A percentile compares a stretch with the other conserved stretches of the same genome.
Evolutionary conservation across 495 filamentous ascomycete genomes (phyloP).

Genomic region (Talaromyces thailandensis): DNA sequence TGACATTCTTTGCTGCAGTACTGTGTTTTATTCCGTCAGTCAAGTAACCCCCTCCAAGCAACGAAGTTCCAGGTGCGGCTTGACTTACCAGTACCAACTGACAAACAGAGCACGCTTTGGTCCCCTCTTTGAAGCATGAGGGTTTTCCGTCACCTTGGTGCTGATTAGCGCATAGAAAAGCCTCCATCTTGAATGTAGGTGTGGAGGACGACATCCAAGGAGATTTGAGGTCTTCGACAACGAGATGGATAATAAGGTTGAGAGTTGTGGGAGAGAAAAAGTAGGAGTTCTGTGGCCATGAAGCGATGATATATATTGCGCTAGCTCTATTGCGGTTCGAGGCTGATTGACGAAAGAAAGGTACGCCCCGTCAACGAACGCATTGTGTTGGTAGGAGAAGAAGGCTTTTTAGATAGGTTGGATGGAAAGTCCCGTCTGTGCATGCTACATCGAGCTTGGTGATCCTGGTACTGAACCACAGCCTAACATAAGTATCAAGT

Average conservation of each 20-base stretch:
- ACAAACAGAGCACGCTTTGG: background rate
- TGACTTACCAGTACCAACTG: background rate
- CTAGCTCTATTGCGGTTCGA: background rate
- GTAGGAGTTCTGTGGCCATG: too few relatives aligned
- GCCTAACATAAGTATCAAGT: too few relatives aligned
- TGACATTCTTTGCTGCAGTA: slow-evolving; percentile 7
- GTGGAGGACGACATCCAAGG: background rate
- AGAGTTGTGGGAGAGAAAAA: background rate
- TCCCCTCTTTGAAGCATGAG: background rate
- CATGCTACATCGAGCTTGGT: too few relatives aligned
- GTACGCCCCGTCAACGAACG: background rate
- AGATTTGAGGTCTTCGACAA: background rate
- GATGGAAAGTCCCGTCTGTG: background rate
- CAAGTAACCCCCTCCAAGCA: background rate
- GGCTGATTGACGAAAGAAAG: background rate
- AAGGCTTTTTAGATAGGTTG: too few relatives aligned
- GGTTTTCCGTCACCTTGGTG: background rate
- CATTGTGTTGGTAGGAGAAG: background rate
- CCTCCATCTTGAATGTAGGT: background rate
- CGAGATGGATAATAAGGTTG: background rate
- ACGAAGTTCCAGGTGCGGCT: background rate
- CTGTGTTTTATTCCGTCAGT: background rate
- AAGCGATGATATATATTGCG: background rate
- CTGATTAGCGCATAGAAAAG: background rate
- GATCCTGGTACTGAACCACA: too few relatives aligned